Conservation (phyloP, 1,284 basidiomycete genomes). For the Porodaedalea pini region DNA sequence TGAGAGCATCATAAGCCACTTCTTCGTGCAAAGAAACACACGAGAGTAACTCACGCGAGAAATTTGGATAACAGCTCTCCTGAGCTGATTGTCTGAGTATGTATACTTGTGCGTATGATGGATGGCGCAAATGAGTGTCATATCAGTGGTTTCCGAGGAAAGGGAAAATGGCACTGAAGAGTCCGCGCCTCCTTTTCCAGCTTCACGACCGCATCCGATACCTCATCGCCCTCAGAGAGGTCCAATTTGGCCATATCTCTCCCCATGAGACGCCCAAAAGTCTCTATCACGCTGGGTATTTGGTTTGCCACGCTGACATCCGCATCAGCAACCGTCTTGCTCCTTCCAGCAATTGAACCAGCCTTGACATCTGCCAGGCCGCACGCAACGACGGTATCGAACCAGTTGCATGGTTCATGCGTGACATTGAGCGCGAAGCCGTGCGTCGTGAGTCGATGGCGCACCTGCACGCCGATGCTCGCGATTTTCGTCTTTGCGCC, state of each 20-base stretch:
- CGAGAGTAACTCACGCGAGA: background rate
- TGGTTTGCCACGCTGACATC: constrained; percentile 46
- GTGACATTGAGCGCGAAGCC: constrained; percentile 95
- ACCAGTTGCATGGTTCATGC: constrained; percentile 76
- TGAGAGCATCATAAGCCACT: too few relatives aligned
- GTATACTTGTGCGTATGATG: background rate
- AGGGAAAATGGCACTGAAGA: background rate
- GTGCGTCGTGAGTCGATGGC: constrained; percentile 90
- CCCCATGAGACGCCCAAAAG: constrained; percentile 51
- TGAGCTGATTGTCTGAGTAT: too few relatives aligned
- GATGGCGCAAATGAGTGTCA: background rate
- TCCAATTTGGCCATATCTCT: constrained; percentile 54
- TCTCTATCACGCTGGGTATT: constrained; percentile 47
- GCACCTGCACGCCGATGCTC: constrained; percentile 95
- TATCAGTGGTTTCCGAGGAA: constrained; percentile 7
- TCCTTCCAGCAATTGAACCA: constrained; percentile 54
- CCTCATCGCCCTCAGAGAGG: constrained; percentile 42
- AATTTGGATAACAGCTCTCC: background rate
- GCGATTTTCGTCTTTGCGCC: constrained; percentile 68
- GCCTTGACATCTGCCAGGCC: constrained; percentile 86
- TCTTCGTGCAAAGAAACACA: too few relatives aligned
- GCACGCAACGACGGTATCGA: constrained; percentile 87
- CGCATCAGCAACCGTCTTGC: constrained; percentile 21
- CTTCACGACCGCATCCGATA: constrained; percentile 45
- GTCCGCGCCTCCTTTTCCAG: constrained; percentile 17